Percentiles rank a stretch among this genome's conserved stretches.
Conservation (phyloP, 768 basidiomycete genomes). For the Xerocomellus amylosporus region DNA sequence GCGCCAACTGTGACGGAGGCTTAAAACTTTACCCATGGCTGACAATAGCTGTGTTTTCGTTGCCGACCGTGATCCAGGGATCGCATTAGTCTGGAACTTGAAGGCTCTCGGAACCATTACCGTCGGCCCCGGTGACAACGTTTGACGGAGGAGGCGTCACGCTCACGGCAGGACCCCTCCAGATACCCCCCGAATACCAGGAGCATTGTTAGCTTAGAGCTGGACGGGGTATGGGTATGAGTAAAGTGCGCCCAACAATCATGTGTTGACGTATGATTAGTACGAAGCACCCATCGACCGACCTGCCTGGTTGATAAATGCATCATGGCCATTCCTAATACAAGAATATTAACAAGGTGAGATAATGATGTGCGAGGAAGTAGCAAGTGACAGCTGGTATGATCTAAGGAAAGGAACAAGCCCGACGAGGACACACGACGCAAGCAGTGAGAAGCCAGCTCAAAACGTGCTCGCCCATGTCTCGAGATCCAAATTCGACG, state of each 20-base stretch:
- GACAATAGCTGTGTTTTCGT: background rate
- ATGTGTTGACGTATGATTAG: background rate
- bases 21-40: background rate
- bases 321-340: slow-evolving; percentile 24
- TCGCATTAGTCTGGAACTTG: background rate
- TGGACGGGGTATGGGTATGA: too few relatives aligned
- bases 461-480: slow-evolving; percentile 78
- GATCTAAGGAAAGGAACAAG: slow-evolving; percentile 16
- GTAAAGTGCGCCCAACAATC: background rate
- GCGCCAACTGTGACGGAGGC: background rate
- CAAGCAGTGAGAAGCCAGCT: slow-evolving; percentile 23
- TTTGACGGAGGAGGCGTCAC: slow-evolving; percentile 6
- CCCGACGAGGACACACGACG: slow-evolving; percentile 4
- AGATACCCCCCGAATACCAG: slow-evolving; percentile 4
- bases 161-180: background rate
- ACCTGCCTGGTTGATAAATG: slow-evolving; percentile 9
- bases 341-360: slow-evolving; percentile 28
- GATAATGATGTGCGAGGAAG: slow-evolving; percentile 31
- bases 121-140: background rate
- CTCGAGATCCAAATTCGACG: slow-evolving; percentile 66
- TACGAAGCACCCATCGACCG: background rate
- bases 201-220: background rate
- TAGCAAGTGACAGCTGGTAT: slow-evolving; percentile 30
- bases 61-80: slow-evolving; percentile 2
- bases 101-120: background rate